phyloP scores from a whole-genome alignment of 306 rosid species.

The Vigna unguiculata region DNA sequence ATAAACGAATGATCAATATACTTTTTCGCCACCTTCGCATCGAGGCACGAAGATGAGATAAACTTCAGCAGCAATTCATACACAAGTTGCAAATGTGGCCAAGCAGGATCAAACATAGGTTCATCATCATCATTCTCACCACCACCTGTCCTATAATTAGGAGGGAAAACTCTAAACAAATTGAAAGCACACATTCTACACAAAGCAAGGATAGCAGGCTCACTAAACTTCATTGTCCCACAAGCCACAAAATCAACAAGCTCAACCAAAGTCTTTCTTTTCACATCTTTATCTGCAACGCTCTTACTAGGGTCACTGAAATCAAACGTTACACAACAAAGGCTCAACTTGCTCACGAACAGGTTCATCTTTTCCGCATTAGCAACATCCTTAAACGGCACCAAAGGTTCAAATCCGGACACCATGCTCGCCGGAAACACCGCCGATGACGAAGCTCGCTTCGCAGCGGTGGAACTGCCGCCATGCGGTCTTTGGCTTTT shows the following conservation, averaged over 20 bases:
- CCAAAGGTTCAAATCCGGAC: constrained; percentile 58
- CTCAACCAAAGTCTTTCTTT: constrained; percentile 52
- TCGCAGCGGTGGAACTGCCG: constrained; percentile 51
- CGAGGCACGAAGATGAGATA: constrained; percentile 49
- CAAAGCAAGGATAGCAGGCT: constrained; percentile 55
- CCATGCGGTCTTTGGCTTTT: constrained; percentile 53
- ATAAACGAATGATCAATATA: constrained; percentile 54
- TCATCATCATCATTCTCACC: constrained; percentile 57
- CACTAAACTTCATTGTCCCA: constrained; percentile 54
- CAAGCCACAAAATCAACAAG: constrained; percentile 56
- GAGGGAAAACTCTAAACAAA: constrained; percentile 55
- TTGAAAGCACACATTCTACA: constrained; percentile 57
- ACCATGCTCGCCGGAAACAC: constrained; percentile 61
- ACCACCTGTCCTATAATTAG: constrained; percentile 50
- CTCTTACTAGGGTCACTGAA: constrained; percentile 52
- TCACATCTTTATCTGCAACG: constrained; percentile 51
- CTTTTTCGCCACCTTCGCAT: constrained; percentile 56
- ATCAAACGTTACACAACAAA: constrained; percentile 58
- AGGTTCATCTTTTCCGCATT: constrained; percentile 55
- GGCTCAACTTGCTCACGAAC: constrained; percentile 59
- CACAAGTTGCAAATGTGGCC: constrained; percentile 60
- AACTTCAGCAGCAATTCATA: constrained; percentile 55
- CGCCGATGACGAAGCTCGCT: constrained; percentile 72
- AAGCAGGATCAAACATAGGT: constrained; percentile 54
- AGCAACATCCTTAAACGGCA: constrained; percentile 57